These are phyloP conservation scores for Vigna nakashimae DNA, from an alignment of 306 rosid genomes.

Conservation along the genomic window DNA sequence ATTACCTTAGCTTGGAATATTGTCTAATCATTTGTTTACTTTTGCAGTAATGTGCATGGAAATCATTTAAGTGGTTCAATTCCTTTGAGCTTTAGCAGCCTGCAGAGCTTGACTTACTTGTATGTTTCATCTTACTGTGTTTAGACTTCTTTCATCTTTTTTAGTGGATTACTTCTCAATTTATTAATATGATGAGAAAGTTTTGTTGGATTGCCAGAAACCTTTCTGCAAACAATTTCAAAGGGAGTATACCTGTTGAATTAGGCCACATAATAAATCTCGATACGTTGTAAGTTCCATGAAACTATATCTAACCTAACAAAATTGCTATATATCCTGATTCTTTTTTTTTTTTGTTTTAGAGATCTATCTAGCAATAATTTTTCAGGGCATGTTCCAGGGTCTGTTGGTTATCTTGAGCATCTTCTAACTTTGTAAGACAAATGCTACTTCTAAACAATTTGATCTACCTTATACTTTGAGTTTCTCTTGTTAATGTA, in stretches of 20 bases:
- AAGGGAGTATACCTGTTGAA: constrained; percentile 24
- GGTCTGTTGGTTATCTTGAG: constrained; percentile 32
- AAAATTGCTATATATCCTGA: background rate
- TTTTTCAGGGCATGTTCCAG: constrained; percentile 24
- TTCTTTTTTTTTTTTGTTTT: background rate
- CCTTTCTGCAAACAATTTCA: constrained; percentile 28
- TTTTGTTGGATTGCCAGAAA: constrained; percentile 13
- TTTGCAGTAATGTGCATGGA: constrained; percentile 30
- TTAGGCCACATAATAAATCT: constrained; percentile 23
- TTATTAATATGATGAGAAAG: background rate
- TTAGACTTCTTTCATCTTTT: background rate
- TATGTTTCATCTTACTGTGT: background rate
- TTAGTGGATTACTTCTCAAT: background rate
- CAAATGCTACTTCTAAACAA: background rate
- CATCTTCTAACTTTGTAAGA: constrained; percentile 33
- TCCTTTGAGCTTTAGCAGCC: constrained; percentile 29
- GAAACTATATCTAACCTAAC: background rate
- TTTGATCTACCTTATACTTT: background rate
- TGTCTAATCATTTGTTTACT: constrained; percentile 8
- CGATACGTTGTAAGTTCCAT: constrained; percentile 12
- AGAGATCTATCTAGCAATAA: constrained; percentile 32
- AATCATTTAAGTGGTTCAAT: constrained; percentile 32
- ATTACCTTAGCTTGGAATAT: background rate
- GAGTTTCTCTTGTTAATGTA: background rate
- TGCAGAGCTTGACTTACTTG: constrained; percentile 21